Evolutionary conservation across 371 early-diverging fungal genomes (phyloP).

Genomic region (Apophysomyces variabilis): DNA sequence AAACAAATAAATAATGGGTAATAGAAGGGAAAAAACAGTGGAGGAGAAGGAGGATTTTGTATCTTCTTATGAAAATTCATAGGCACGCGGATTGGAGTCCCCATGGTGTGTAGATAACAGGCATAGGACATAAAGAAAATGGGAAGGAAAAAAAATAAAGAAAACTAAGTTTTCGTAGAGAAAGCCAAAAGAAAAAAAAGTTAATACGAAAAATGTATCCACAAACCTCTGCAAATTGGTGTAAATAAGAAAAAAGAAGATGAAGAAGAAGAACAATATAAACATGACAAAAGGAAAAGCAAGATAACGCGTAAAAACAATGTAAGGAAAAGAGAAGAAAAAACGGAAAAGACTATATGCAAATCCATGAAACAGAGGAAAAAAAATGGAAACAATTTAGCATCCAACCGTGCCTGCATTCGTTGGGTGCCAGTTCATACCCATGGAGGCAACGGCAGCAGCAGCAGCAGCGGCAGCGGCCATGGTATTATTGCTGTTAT

Average conservation of each 20-base stretch:
- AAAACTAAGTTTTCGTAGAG: neutral
- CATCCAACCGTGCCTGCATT: conserved; percentile 10
- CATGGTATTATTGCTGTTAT: neutral
- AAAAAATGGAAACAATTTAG: conserved; percentile 1
- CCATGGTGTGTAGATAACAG: too few relatives aligned
- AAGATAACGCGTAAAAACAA: too few relatives aligned
- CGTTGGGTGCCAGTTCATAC: conserved; percentile 7
- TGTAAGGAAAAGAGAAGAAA: conserved; percentile 3
- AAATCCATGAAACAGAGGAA: neutral
- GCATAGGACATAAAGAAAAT: too few relatives aligned
- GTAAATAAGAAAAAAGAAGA: conserved; percentile 5
- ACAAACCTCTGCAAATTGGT: neutral
- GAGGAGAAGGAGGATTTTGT: too few relatives aligned
- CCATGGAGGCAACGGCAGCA: conserved; percentile 4
- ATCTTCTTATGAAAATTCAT: too few relatives aligned
- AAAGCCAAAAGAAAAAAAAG: neutral
- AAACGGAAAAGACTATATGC: conserved; percentile 2
- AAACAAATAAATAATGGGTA: neutral
- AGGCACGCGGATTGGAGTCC: too few relatives aligned
- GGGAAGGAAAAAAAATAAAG: neutral
- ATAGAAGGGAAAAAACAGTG: too few relatives aligned
- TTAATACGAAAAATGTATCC: neutral
- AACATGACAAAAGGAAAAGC: too few relatives aligned
- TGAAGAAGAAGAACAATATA: neutral
- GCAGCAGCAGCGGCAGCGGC: conserved; percentile 7